Evolutionary conservation across 1,284 basidiomycete species (phyloP).

Genomic region (Golubevia sp.): DNA sequence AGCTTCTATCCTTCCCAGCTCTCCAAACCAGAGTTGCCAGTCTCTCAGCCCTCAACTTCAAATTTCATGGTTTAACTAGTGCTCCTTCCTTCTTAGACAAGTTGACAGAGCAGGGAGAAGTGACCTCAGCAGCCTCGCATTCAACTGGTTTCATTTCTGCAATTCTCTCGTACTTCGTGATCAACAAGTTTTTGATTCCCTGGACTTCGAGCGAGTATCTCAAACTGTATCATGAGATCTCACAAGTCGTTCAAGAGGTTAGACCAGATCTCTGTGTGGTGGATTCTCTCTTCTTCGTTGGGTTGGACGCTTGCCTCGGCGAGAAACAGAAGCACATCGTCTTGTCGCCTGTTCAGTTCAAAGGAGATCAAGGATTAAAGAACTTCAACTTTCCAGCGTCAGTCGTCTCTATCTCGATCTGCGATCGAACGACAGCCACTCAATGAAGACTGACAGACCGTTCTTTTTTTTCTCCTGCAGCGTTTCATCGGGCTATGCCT

Average conservation of each 20-base stretch:
- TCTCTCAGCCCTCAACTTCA: too few species aligned
- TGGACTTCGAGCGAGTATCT: neutral
- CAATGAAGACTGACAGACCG: too few species aligned
- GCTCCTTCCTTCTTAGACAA: too few species aligned
- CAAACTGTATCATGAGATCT: neutral
- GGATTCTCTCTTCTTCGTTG: neutral
- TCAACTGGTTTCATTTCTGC: neutral
- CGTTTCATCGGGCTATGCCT: neutral
- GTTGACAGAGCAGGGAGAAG: neutral
- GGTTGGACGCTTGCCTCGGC: neutral
- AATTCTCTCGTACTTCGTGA: neutral
- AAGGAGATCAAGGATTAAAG: neutral
- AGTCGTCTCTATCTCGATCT: too few species aligned
- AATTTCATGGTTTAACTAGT: too few species aligned
- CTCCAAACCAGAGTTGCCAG: too few species aligned
- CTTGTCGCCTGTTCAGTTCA: neutral
- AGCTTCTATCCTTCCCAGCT: too few species aligned
- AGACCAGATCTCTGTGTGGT: neutral
- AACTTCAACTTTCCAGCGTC: too few species aligned
- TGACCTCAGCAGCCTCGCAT: neutral
- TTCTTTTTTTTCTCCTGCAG: neutral
- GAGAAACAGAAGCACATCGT: neutral
- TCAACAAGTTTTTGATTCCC: neutral
- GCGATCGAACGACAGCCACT: too few species aligned
- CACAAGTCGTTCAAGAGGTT: neutral